These are phyloP conservation scores for Rostrohypoxylon terebratum DNA, from an alignment of 495 filamentous ascomycete species.

Conservation along the genomic window DNA sequence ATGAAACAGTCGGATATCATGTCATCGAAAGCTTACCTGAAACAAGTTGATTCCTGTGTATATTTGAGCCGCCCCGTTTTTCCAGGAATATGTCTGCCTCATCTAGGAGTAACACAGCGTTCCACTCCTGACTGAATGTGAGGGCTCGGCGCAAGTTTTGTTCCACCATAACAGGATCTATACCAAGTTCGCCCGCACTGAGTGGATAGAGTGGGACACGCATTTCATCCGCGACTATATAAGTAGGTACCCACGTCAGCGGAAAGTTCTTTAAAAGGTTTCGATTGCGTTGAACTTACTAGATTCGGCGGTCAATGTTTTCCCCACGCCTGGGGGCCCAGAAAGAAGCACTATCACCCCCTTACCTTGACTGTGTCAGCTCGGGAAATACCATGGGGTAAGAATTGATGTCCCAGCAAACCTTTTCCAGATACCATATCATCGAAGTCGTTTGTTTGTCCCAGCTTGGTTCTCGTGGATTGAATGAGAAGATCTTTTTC, in stretches of 20 bases:
- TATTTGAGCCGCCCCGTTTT: neutral
- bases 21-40: neutral
- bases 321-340: neutral
- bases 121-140: neutral
- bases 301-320: neutral
- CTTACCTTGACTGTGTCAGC: neutral
- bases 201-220: neutral
- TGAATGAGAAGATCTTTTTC: too few relatives aligned
- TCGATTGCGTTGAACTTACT: too few relatives aligned
- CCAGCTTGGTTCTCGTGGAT: too few relatives aligned
- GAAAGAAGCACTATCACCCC: neutral
- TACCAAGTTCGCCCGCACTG: neutral
- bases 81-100: neutral
- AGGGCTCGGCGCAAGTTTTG: neutral
- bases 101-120: neutral
- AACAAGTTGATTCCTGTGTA: neutral
- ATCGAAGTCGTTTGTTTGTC: too few relatives aligned
- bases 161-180: neutral
- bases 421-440: too few relatives aligned
- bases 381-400: too few relatives aligned
- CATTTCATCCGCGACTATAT: neutral
- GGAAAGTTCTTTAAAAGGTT: too few relatives aligned
- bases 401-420: too few relatives aligned
- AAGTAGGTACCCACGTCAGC: too few relatives aligned
- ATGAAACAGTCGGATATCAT: too few relatives aligned